Base-by-base conservation (phyloP, 768 basidiomycete species). In the Crucibulum laeve region DNA sequence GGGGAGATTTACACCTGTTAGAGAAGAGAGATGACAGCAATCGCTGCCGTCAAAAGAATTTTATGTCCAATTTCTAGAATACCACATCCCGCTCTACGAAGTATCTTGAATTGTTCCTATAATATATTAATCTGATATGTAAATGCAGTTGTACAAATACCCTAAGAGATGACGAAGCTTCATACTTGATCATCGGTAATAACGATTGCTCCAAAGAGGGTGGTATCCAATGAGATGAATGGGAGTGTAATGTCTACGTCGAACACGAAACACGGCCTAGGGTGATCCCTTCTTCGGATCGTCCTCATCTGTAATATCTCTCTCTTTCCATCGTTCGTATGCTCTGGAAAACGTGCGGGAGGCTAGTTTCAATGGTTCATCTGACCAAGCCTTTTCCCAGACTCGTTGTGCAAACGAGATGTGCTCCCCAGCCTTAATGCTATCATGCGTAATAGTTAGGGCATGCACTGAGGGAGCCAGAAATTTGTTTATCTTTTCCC, bases 331-430 rank as follows among this genome's bases (percentile, higher is more conserved):
- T 25, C 64, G 62, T 43, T 76, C 68, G 38, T 70, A 73, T 25
- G 64, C 63, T 43, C 59, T 55, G 46, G 53, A 59, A 33, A 69
- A 63, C 10, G 73, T 68, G 38, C 67, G 63, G 40, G 63, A 64
- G 2, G 70, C 74, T 15, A 77, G 63, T 30, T 69, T 55, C 42
- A 69, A 77, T 0, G 87, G 87, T 42, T 87, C 82, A 10, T 70
- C 68, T 1, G 79, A 76, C 62, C 66, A 70, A 14, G 82, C 76
- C 56, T 83, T 87, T 55, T 83, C 78, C 75, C 77, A 79, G 13
- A 82, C 60, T 3, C 78, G 77, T 23, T 53, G 53, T 2, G 74
- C 80, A 54, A 89, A 77, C 51, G 78, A 64, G 38, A 55, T 67
- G 47, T 83, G 79, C 45, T 77, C 74, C 8, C 86, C 85, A 1